Conservation (phyloP, 345 rosid genomes). For the Euphorbia peplus region DNA sequence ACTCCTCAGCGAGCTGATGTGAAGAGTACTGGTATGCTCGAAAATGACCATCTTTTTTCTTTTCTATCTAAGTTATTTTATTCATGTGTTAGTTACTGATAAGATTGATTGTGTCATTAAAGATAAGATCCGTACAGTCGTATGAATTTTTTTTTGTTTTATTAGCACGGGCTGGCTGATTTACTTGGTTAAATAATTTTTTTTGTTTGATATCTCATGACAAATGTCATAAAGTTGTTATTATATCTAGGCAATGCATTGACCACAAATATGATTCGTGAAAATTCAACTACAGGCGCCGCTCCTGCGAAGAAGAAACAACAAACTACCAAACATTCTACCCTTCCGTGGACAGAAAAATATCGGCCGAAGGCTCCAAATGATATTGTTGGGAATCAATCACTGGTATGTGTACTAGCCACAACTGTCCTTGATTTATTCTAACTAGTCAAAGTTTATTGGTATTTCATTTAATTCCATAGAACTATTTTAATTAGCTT, state of each 20-base stretch:
- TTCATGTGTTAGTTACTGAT: background rate
- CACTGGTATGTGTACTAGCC: slow-evolving; percentile 51
- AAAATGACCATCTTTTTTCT: background rate
- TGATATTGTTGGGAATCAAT: slow-evolving; percentile 88
- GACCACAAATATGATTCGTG: slow-evolving; percentile 30
- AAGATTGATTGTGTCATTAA: background rate
- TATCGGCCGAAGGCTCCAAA: slow-evolving; percentile 81
- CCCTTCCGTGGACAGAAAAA: slow-evolving; percentile 83
- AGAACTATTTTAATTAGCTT: background rate
- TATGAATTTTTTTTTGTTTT: slow-evolving; percentile 16
- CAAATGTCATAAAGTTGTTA: slow-evolving; percentile 10
- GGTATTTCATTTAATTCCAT: background rate
- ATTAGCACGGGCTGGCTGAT: slow-evolving; percentile 6
- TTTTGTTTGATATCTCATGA: slow-evolving; percentile 13
- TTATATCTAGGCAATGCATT: slow-evolving; percentile 35
- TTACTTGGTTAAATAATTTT: background rate
- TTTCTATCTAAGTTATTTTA: background rate
- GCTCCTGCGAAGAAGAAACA: slow-evolving; percentile 45
- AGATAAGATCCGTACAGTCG: background rate
- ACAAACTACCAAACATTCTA: slow-evolving; percentile 35
- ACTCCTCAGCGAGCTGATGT: slow-evolving; percentile 55
- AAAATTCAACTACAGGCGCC: slow-evolving; percentile 27
- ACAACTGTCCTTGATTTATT: background rate
- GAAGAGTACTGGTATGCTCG: slow-evolving; percentile 62
- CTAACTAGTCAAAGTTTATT: background rate